phyloP scores from a whole-genome alignment of 768 basidiomycete genomes.

The Leucocoprinus sp. region DNA sequence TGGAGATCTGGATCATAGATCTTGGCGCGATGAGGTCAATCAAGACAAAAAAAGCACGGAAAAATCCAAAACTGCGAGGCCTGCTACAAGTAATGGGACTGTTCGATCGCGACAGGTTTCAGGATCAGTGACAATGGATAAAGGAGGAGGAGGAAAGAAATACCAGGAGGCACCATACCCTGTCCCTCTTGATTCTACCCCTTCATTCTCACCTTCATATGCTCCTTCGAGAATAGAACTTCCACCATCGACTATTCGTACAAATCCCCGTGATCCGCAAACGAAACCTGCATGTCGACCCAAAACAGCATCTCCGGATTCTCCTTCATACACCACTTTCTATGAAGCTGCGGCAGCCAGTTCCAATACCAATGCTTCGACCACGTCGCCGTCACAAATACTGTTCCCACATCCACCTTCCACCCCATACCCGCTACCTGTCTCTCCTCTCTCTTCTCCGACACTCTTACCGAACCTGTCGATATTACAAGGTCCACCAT shows the following conservation, averaged over 20 bases:
- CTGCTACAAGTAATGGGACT: background rate
- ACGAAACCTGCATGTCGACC: slow-evolving; percentile 1
- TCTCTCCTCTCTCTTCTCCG: slow-evolving; percentile 20
- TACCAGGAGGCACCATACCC: slow-evolving; percentile 5
- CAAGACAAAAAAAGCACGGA: background rate
- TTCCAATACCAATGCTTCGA: background rate
- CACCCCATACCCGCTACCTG: slow-evolving; percentile 11
- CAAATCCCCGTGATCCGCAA: too few species aligned
- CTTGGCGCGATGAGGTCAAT: background rate
- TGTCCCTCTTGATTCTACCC: background rate
- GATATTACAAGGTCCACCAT: slow-evolving; percentile 29
- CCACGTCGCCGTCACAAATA: background rate
- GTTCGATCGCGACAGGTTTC: background rate
- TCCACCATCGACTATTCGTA: too few species aligned
- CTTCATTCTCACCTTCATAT: background rate
- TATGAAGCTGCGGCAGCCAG: background rate
- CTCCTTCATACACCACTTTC: slow-evolving; percentile 7
- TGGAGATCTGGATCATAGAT: slow-evolving; percentile 16
- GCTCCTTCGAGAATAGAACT: too few species aligned
- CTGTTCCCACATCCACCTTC: slow-evolving; percentile 9
- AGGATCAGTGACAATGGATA: background rate
- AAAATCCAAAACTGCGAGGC: background rate
- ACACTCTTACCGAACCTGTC: slow-evolving; percentile 34
- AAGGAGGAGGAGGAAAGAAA: background rate
- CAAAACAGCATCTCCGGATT: slow-evolving; percentile 6